Evolutionary conservation across 2,329 filamentous ascomycete species (phyloP).

Genomic region (Phialophora verrucosa): DNA sequence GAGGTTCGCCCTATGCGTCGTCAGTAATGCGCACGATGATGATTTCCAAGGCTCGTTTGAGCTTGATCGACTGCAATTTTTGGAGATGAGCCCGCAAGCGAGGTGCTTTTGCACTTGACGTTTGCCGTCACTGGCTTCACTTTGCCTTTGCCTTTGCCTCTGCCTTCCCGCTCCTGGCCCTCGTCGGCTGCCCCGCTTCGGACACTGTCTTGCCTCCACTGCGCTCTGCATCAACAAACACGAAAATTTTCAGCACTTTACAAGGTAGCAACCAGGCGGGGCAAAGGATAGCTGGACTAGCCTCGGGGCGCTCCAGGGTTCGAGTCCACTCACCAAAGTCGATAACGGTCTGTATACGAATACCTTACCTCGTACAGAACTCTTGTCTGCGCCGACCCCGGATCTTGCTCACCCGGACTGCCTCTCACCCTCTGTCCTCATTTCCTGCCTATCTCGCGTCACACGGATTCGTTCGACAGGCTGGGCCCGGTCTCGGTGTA

Average conservation of each 20-base stretch:
- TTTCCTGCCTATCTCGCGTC: slow-evolving; percentile 25
- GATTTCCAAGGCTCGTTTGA: slow-evolving; percentile 3
- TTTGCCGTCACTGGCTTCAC: slow-evolving; percentile 1
- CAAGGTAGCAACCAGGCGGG: neutral
- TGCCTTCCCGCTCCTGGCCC: neutral
- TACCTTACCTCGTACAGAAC: neutral
- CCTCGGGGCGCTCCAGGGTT: neutral
- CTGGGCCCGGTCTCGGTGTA: slow-evolving; percentile 9
- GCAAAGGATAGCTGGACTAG: slow-evolving; percentile 2
- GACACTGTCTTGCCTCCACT: slow-evolving; percentile 6
- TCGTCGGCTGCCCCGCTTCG: neutral
- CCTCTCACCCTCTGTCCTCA: slow-evolving; percentile 24
- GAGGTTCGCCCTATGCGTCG: neutral
- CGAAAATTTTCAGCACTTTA: slow-evolving; percentile 3
- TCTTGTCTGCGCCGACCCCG: slow-evolving; percentile 1
- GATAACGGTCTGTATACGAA: neutral
- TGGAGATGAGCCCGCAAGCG: neutral
- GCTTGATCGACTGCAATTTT: neutral
- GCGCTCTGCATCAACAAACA: slow-evolving; percentile 4
- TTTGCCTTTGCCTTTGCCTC: neutral
- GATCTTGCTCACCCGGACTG: slow-evolving; percentile 13
- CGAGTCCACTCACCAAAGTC: neutral
- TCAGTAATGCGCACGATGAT: neutral
- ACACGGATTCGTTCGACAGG: slow-evolving; percentile 14
- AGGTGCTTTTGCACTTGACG: neutral